These are phyloP conservation scores for Hymenoscyphus fraxineus DNA, from an alignment of 2,329 filamentous ascomycete species.

Conservation along the genomic window DNA sequence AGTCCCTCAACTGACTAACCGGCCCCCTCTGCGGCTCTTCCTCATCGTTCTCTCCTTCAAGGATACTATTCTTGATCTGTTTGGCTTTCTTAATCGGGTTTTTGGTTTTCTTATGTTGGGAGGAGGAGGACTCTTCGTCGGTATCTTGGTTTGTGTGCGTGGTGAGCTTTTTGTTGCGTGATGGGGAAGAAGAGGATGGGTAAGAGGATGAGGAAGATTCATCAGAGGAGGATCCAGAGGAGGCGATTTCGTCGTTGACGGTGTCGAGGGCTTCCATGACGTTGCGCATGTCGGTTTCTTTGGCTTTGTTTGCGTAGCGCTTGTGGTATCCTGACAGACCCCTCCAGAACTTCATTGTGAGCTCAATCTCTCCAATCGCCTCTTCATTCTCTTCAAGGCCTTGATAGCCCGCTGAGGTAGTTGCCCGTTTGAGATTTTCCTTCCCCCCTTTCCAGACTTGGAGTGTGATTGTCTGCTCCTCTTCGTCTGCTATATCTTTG, in stretches of 20 bases:
- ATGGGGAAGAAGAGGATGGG: conserved; percentile 5
- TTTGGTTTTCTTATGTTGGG: conserved; percentile 10
- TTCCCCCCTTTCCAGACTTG: conserved; percentile 60
- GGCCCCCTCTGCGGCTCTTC: conserved; percentile 45
- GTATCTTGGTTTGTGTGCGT: conserved; percentile 4
- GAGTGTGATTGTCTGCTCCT: conserved; percentile 55
- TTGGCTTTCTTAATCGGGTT: conserved; percentile 22
- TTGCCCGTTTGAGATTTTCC: conserved; percentile 51
- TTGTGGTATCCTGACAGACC: conserved; percentile 48
- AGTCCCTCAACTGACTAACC: conserved; percentile 54
- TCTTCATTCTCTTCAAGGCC: conserved; percentile 49
- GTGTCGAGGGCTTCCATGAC: conserved; percentile 64
- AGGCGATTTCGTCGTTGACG: conserved; percentile 51
- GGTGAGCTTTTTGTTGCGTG: conserved; percentile 6
- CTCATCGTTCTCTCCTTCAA: conserved; percentile 39
- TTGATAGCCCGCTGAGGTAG: conserved; percentile 37
- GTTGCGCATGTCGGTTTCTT: conserved; percentile 50
- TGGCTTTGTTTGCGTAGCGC: conserved; percentile 46
- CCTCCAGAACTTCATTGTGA: conserved; percentile 57
- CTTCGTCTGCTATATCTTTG: conserved; percentile 65
- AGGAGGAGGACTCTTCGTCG: not conserved
- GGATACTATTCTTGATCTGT: conserved; percentile 25
- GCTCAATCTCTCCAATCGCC: conserved; percentile 51
- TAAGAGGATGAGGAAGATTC: conserved; percentile 11
- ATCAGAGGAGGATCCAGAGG: conserved; percentile 4